phyloP scores from a whole-genome alignment of 2,329 filamentous ascomycete genomes.

The Myriosclerotinia curreyana region DNA sequence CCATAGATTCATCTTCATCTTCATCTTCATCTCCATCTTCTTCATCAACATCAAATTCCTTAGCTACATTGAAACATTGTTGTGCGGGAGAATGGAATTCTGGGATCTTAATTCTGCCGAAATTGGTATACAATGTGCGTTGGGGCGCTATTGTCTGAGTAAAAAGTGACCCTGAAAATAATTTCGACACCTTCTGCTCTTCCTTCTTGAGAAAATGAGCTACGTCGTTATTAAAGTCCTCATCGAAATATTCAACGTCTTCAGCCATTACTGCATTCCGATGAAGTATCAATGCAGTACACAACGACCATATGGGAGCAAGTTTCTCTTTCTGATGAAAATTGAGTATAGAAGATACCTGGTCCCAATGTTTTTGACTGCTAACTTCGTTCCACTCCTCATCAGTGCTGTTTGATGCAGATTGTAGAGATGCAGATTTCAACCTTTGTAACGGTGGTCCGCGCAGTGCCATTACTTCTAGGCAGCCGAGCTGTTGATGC shows the following conservation, averaged over 20 bases:
- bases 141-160: neutral
- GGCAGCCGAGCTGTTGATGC: neutral
- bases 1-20: neutral
- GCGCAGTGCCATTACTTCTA: neutral
- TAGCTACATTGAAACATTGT: neutral
- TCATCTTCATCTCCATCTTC: neutral
- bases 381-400: neutral
- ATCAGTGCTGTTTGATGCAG: neutral
- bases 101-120: neutral
- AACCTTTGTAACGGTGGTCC: neutral
- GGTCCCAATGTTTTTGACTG: neutral
- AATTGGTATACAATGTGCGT: conserved; percentile 3
- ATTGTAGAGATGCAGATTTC: neutral
- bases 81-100: neutral
- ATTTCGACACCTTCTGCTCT: neutral
- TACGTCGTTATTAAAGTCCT: neutral
- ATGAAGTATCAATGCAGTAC: neutral
- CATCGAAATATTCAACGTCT: neutral
- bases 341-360: neutral
- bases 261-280: neutral
- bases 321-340: neutral
- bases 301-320: conserved; percentile 1
- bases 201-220: neutral
- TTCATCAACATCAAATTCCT: neutral
- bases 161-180: neutral